phyloP scores from a whole-genome alignment of 768 basidiomycete genomes.

The Agrocybe praecox region DNA sequence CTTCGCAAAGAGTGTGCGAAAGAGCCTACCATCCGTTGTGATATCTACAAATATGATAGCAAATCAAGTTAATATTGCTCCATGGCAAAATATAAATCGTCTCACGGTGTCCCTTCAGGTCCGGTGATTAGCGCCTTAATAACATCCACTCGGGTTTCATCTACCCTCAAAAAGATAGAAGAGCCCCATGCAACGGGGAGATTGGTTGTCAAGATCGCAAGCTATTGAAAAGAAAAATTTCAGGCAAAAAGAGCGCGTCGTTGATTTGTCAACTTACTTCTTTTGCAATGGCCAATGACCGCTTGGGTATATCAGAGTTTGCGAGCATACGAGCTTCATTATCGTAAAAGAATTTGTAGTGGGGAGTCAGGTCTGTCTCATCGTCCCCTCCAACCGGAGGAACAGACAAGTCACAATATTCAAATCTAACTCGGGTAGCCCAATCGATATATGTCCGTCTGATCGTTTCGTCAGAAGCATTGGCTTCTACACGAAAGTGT shows the following conservation, averaged over 20 bases:
- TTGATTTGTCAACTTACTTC: conserved; percentile 67
- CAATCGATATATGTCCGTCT: conserved; percentile 79
- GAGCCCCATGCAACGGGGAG: conserved; percentile 95
- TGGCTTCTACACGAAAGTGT: conserved; percentile 47
- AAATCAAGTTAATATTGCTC: conserved; percentile 7
- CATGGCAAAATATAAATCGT: conserved; percentile 12
- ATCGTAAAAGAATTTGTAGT: conserved; percentile 84
- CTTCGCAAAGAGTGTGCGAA: conserved; percentile 37
- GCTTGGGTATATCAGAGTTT: conserved; percentile 85
- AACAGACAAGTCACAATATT: conserved; percentile 86
- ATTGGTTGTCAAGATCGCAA: conserved; percentile 92
- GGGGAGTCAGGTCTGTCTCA: conserved; percentile 57
- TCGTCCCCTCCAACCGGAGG: conserved; percentile 24
- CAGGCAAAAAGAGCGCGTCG: background rate
- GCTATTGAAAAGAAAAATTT: conserved; percentile 40
- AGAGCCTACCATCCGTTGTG: conserved; percentile 83
- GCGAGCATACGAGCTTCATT: conserved; percentile 84
- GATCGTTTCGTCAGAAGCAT: conserved; percentile 66
- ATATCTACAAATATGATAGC: conserved; percentile 48
- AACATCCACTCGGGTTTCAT: conserved; percentile 89
- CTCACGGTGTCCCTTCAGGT: conserved; percentile 92
- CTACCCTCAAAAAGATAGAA: conserved; percentile 90
- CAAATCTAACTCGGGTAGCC: conserved; percentile 82
- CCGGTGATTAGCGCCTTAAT: conserved; percentile 93
- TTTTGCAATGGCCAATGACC: conserved; percentile 93